Evolutionary conservation across 2,329 filamentous ascomycete genomes (phyloP).

Genomic region (Domatiomyces catenatus): DNA sequence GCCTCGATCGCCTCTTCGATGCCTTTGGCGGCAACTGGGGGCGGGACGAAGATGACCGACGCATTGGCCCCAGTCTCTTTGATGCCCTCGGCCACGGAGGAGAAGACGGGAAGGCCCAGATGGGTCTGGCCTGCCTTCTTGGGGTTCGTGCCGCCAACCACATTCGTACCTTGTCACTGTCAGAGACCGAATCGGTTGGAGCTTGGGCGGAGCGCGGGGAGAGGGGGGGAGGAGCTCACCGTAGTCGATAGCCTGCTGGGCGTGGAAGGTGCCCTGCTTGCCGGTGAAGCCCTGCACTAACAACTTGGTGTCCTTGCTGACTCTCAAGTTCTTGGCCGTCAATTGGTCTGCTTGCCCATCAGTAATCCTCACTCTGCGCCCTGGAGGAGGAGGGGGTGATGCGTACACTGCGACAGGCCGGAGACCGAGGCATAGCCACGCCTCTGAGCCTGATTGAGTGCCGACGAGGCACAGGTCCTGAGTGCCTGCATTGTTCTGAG

Average conservation of each 20-base stretch:
- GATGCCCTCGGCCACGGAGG: slow-evolving; percentile 70
- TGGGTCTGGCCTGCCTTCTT: slow-evolving; percentile 92
- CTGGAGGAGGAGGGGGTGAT: slow-evolving; percentile 16
- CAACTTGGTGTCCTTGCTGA: slow-evolving; percentile 86
- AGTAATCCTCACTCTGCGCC: neutral
- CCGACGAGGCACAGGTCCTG: slow-evolving; percentile 56
- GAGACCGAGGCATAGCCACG: slow-evolving; percentile 58
- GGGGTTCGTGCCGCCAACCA: slow-evolving; percentile 95
- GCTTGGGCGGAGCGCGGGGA: slow-evolving; percentile 12
- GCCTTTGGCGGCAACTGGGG: slow-evolving; percentile 77
- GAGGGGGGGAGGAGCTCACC: slow-evolving; percentile 40
- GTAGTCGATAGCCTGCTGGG: slow-evolving; percentile 94
- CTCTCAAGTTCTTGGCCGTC: slow-evolving; percentile 73
- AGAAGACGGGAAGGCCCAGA: slow-evolving; percentile 85
- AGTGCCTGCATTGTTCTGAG: slow-evolving; percentile 60
- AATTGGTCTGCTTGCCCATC: neutral
- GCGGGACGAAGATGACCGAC: slow-evolving; percentile 85
- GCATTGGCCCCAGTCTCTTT: slow-evolving; percentile 83
- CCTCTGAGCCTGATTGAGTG: slow-evolving; percentile 51
- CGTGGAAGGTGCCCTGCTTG: slow-evolving; percentile 52
- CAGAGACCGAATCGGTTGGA: slow-evolving; percentile 37
- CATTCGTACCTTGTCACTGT: slow-evolving; percentile 51
- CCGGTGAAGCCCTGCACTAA: slow-evolving; percentile 96
- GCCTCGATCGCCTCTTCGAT: slow-evolving; percentile 93
- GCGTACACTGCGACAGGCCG: slow-evolving; percentile 45